These are phyloP conservation scores for Metarhizium album DNA, from an alignment of 2,329 filamentous ascomycete species.

Conservation along the genomic window DNA sequence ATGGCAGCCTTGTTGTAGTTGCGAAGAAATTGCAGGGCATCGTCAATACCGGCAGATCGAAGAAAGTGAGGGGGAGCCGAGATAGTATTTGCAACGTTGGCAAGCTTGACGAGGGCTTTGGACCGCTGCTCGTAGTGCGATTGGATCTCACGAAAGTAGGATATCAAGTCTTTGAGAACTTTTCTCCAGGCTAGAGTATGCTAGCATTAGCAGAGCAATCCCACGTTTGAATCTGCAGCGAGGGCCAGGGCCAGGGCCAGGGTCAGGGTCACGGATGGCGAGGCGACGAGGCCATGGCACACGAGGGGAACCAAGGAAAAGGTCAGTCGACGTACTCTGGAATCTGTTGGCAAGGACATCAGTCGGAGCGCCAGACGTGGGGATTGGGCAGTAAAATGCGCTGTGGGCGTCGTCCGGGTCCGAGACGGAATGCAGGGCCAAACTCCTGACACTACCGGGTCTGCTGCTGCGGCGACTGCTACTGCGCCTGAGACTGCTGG, in stretches of 20 bases:
- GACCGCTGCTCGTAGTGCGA: conserved; percentile 76
- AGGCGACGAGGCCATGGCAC: neutral
- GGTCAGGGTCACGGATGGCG: neutral
- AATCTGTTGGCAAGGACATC: conserved; percentile 81
- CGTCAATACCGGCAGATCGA: conserved; percentile 70
- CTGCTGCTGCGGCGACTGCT: conserved; percentile 71
- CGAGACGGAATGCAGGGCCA: conserved; percentile 57
- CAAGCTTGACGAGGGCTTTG: conserved; percentile 73
- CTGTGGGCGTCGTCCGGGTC: conserved; percentile 66
- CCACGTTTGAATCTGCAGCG: neutral
- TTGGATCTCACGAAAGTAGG: conserved; percentile 89
- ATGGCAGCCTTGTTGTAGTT: conserved; percentile 75
- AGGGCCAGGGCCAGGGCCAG: neutral
- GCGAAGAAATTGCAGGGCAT: conserved; percentile 71
- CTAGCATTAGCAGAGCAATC: neutral
- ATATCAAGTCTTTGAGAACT: conserved; percentile 84
- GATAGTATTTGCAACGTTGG: conserved; percentile 75
- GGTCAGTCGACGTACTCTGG: conserved; percentile 51
- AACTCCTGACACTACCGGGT: conserved; percentile 76
- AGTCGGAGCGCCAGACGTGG: conserved; percentile 77
- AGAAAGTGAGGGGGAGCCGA: conserved; percentile 66
- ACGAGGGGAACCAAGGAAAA: neutral
- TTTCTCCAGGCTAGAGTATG: conserved; percentile 70
- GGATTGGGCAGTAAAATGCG: conserved; percentile 82
- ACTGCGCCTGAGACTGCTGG: conserved; percentile 65